These are phyloP conservation scores for Albophoma yamanashiensis DNA, from an alignment of 2,329 filamentous ascomycete genomes.

Conservation along the genomic window DNA sequence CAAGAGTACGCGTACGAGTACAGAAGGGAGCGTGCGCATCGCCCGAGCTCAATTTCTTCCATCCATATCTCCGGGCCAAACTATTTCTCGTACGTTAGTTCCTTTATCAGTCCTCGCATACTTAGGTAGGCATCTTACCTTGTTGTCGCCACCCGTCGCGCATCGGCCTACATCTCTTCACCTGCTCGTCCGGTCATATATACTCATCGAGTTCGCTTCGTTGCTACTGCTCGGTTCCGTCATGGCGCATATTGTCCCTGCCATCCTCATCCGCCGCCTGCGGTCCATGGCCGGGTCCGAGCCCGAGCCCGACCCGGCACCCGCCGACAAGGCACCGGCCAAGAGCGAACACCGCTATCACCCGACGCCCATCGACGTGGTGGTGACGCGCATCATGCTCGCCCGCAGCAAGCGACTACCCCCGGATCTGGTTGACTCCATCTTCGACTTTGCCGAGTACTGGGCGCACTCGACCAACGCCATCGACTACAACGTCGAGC, in stretches of 20 bases:
- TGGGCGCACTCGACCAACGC: slow-evolving; percentile 40
- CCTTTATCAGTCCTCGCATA: no score
- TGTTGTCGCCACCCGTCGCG: not conserved
- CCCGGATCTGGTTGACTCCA: slow-evolving; percentile 40
- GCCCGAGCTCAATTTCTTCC: not conserved
- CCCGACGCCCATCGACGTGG: slow-evolving; percentile 37
- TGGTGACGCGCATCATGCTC: slow-evolving; percentile 38
- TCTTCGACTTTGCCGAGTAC: slow-evolving; percentile 52
- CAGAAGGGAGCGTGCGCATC: not conserved
- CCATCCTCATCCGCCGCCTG: slow-evolving; percentile 9
- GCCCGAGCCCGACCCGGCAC: not conserved
- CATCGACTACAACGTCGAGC: slow-evolving; percentile 14
- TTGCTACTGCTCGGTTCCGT: slow-evolving; percentile 7
- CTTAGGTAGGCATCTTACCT: no score
- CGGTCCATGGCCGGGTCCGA: not conserved
- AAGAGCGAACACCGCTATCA: slow-evolving; percentile 8
- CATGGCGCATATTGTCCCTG: slow-evolving; percentile 17
- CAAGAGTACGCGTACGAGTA: no score
- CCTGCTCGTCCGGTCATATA: not conserved
- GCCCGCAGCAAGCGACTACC: slow-evolving; percentile 33
- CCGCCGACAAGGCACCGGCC: slow-evolving; percentile 3
- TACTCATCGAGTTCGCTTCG: slow-evolving; percentile 5
- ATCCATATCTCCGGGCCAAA: not conserved
- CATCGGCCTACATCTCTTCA: not conserved
- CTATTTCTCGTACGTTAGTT: not conserved